Evolutionary conservation across 495 filamentous ascomycete species (phyloP), one percentile per base, ranked within the genome.

Genomic region (Durotheca rogersii): DNA sequence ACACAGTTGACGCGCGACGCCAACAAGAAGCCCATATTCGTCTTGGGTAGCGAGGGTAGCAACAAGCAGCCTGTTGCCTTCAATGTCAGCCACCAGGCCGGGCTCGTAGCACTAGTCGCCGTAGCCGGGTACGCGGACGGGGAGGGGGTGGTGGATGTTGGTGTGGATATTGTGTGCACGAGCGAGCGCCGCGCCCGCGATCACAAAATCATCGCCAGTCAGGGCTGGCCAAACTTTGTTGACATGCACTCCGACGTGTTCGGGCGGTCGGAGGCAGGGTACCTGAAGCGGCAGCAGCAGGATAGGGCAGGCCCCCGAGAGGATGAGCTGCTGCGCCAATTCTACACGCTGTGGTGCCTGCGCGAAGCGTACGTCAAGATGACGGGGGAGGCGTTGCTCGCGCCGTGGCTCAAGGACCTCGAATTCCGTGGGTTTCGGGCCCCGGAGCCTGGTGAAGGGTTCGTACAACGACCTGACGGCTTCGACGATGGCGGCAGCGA

Each of bases 341-440:
- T 96, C 67, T 95, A 93, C 60, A 82, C 90, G 1, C 87, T 86
- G 55, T 96, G 89, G 88, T 89, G 85, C 44, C 74, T 93, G 43
- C 87, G 93, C 56, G 90, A 96, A 70, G 87, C 90, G 0, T 96
- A 90, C 69, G 82, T 96, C 53, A 96, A 96, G 78, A 81, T 96
- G 80, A 89, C 88, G 6, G 90, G 90, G 20, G 90, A 95, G 57
- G 90, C 88, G 12, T 72, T 96, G 38, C 70, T 95, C 25, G 90
- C 90, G 2, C 73, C 77, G 2, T 95, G 89, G 90, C 65, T 92
- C 45, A 65, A 71, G 36, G 78, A 86, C 56, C 53, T 77, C 14
- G 71, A 75, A 57, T 74, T 75, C 17, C 35, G 50, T 17, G 34
- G 47, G 21, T 72, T 74, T 29, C 41, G 58, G 23, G 57, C 74